Conservation (phyloP, 1,139 yeast species). For the Yarrowia galli region DNA sequence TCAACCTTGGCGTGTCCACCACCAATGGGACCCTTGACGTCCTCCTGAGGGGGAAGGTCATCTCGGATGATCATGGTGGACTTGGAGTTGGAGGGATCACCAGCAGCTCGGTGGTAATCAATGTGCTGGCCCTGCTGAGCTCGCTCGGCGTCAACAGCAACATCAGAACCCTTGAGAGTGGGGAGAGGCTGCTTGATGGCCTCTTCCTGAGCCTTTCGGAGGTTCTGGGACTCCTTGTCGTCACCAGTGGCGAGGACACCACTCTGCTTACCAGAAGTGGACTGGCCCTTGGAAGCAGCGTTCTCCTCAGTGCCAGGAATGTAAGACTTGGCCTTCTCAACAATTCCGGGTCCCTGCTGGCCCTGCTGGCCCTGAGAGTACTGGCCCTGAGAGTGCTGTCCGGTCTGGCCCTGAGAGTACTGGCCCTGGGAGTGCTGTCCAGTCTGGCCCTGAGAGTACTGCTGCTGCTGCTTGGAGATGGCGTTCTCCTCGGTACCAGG, state of each 20-base stretch:
- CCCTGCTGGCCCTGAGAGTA: conserved; percentile 3
- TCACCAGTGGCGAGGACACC: conserved; percentile 22
- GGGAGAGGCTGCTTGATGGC: conserved; percentile 38
- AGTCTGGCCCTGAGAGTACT: conserved; percentile 10
- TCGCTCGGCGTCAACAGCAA: conserved; percentile 17
- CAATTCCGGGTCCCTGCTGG: not conserved
- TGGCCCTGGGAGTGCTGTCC: conserved; percentile 8
- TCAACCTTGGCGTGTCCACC: conserved; percentile 21
- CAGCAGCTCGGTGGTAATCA: conserved; percentile 10
- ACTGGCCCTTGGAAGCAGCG: conserved; percentile 30
- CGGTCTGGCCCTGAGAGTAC: conserved; percentile 6
- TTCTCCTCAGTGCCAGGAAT: conserved; percentile 34
- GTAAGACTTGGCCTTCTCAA: conserved; percentile 33
- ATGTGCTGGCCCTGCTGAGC: conserved; percentile 30
- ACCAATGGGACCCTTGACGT: conserved; percentile 30
- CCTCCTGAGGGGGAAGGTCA: conserved; percentile 22
- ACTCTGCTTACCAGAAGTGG: not conserved
- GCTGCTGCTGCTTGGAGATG: conserved; percentile 20
- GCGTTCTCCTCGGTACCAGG: conserved; percentile 35
- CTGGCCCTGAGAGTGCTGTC: conserved; percentile 10
- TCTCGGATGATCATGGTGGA: conserved; percentile 31
- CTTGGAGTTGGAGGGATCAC: conserved; percentile 36
- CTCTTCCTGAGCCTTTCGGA: conserved; percentile 35
- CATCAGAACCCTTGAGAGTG: conserved; percentile 17
- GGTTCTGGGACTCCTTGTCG: conserved; percentile 13